Evolutionary conservation across 768 basidiomycete genomes (phyloP), one percentile per base, ranked within the genome.

Genomic region (Calocybe indica): DNA sequence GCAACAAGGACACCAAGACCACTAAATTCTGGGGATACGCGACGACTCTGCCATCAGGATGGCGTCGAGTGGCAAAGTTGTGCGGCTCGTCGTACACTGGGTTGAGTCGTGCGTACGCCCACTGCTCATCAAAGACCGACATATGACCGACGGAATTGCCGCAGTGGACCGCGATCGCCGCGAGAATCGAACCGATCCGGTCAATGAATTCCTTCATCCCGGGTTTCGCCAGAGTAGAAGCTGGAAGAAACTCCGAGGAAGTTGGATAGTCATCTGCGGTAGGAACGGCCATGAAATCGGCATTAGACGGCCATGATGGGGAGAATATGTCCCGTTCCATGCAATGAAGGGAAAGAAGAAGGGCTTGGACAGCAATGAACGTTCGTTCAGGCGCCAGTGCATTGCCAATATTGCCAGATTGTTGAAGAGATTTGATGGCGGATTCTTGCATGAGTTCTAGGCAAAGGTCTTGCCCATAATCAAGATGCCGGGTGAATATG

Each of bases 61-160:
- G 89, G 22, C 82, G 78, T 33, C 87, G 78, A 13, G 88, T 73
- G 42, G 85, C 64, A 43, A 74, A 76, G 55, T 79, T 85, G 54
- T 83, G 80, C 2, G 80, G 70, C 57, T 93, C 88, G 54, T 92
- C 83, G 58, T 82, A 79, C 0, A 78, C 61, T 1, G 75, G 72
- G 52, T 74, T 76, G 42, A 83, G 64, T 40, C 82, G 79, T 13
- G 78, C 71, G 44, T 76, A 70, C 0, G 80, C 75, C 84, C 85
- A 91, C 55, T 90, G 85, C 6, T 93, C 87, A 49, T 96, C 92
- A 47, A 92, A 83, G 30, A 94, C 71, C 11, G 84, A 82, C 83
- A 94, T 88, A 34, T 72, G 66, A 1, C 87, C 88, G 6, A 90
- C 79, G 4, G 74, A 61, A 47, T 81, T 79, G 57, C 77, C 76